Evolutionary conservation across 176 grass and related monocot species (phyloP).

Genomic region (Paspalum vaginatum): DNA sequence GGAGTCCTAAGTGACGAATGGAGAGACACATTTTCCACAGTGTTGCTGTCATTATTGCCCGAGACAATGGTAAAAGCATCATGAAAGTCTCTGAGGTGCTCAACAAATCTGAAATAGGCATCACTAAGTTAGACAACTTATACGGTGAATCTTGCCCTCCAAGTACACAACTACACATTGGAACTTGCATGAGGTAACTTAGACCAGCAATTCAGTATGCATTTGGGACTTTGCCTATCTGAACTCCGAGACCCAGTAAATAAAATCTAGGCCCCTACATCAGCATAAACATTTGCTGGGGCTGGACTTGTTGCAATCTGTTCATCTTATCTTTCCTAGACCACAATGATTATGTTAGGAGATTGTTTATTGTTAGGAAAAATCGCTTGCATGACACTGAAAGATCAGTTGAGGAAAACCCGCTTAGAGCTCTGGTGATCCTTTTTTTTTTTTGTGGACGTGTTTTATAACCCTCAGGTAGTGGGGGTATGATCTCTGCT

Average conservation of each 20-base stretch:
- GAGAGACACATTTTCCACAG: constrained; percentile 44
- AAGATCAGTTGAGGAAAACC: neutral
- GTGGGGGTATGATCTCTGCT: too few relatives aligned
- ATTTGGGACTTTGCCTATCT: neutral
- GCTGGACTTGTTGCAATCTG: neutral
- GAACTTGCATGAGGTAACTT: constrained; percentile 3
- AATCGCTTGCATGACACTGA: neutral
- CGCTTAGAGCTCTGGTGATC: too few relatives aligned
- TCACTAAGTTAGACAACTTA: neutral
- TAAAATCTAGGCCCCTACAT: neutral
- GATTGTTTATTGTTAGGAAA: neutral
- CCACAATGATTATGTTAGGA: neutral
- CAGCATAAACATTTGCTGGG: neutral
- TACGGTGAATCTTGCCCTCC: neutral
- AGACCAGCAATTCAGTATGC: neutral
- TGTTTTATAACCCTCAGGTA: too few relatives aligned
- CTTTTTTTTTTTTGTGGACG: too few relatives aligned
- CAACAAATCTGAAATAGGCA: constrained; percentile 64
- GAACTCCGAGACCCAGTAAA: neutral
- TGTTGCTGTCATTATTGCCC: constrained; percentile 23
- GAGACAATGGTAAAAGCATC: constrained; percentile 63
- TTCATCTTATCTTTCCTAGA: neutral
- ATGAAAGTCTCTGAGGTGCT: constrained; percentile 61
- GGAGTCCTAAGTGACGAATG: constrained; percentile 59
- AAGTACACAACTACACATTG: neutral